Conservation (phyloP, 192 early-diverging fungal species). For the Glomus cerebriforme region DNA sequence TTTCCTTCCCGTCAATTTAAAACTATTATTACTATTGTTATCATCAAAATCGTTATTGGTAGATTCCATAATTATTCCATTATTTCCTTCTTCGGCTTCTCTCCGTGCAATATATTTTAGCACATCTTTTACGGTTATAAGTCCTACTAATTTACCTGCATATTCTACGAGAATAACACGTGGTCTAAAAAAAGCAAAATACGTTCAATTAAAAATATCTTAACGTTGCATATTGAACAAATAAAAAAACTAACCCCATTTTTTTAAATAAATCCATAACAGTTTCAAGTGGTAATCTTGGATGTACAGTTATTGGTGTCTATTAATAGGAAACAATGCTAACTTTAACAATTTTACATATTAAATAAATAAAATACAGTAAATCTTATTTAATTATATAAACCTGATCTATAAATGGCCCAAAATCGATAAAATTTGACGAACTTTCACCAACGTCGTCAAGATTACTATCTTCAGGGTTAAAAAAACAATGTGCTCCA, state of each 20-base stretch:
- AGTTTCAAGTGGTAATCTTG: constrained; percentile 68
- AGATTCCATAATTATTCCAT: neutral
- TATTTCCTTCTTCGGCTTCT: constrained; percentile 41
- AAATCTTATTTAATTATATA: neutral
- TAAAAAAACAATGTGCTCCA: constrained; percentile 54
- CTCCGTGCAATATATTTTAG: constrained; percentile 59
- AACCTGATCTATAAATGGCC: constrained; percentile 57
- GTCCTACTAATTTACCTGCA: constrained; percentile 60
- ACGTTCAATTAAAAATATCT: neutral
- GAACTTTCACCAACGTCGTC: constrained; percentile 33
- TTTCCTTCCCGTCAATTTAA: no score
- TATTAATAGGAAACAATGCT: constrained; percentile 39
- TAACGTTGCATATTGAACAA: neutral
- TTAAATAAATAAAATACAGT: neutral
- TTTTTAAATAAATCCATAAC: constrained; percentile 84
- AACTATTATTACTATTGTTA: neutral
- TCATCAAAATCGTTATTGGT: neutral
- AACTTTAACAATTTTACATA: neutral
- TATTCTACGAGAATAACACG: constrained; percentile 70
- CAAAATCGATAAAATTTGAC: constrained; percentile 52
- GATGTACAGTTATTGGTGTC: constrained; percentile 74
- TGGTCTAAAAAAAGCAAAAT: constrained; percentile 44
- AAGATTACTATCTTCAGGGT: constrained; percentile 27
- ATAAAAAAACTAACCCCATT: constrained; percentile 53
- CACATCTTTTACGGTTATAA: constrained; percentile 79